Percentiles rank a stretch among this genome's conserved stretches.
These are phyloP conservation scores for Saccharomyces jurei DNA, from an alignment of 805 yeast genomes.

Conservation along the genomic window DNA sequence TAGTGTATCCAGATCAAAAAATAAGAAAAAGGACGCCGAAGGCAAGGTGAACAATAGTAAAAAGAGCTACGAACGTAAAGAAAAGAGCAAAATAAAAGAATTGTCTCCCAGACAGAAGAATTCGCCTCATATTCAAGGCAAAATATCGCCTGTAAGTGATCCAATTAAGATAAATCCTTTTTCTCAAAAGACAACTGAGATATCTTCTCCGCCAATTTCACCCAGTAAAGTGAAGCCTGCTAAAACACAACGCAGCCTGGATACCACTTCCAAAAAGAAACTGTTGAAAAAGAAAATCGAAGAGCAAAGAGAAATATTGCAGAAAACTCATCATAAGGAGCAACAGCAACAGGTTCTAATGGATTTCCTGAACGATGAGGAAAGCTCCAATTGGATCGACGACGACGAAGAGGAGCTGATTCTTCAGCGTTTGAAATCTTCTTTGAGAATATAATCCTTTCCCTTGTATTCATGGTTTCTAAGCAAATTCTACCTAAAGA, in stretches of 20 bases:
- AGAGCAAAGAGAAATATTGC: constrained; percentile 22
- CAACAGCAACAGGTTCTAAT: constrained; percentile 23
- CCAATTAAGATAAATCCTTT: neutral
- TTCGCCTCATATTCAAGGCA: neutral
- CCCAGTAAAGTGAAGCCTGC: neutral
- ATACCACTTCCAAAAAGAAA: constrained; percentile 8
- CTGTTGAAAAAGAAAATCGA: constrained; percentile 25
- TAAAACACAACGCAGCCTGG: neutral
- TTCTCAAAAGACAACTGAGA: neutral
- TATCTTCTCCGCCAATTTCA: neutral
- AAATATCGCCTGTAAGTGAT: neutral
- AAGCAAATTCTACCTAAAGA: neutral
- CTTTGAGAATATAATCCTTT: constrained; percentile 5
- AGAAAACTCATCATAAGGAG: constrained; percentile 18
- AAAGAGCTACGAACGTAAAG: neutral
- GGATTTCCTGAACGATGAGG: constrained; percentile 24
- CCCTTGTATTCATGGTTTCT: neutral
- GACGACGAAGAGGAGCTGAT: constrained; percentile 25
- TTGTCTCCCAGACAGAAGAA: neutral
- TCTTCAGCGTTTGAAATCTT: constrained; percentile 13
- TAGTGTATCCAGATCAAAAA: neutral
- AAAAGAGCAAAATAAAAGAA: neutral
- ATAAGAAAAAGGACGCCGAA: neutral
- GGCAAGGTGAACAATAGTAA: constrained; percentile 2
- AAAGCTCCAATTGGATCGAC: constrained; percentile 23